A percentile compares a stretch with the other conserved stretches of the same genome.
phyloP scores from a whole-genome alignment of 2,329 filamentous ascomycete species.

The Arthrobotrys sinensis region DNA sequence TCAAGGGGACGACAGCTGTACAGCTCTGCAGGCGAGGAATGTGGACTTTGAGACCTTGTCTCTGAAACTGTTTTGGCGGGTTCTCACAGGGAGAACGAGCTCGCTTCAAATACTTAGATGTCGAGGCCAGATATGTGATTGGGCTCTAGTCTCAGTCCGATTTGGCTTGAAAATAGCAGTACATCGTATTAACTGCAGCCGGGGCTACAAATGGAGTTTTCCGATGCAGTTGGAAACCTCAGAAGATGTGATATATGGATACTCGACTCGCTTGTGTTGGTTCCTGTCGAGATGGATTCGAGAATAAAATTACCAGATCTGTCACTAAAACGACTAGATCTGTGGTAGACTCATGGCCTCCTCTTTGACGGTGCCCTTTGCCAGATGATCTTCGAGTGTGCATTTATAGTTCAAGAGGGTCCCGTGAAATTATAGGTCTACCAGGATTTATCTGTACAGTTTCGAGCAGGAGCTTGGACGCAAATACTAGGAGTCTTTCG shows the following conservation, averaged over 20 bases:
- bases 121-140: slow-evolving; percentile 17
- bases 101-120: slow-evolving; percentile 22
- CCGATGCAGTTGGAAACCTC: slow-evolving; percentile 7
- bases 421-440: slow-evolving; percentile 1
- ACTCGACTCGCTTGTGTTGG: slow-evolving; percentile 21
- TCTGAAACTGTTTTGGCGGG: slow-evolving; percentile 19
- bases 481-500: slow-evolving; percentile 2
- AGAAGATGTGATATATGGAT: slow-evolving; percentile 27
- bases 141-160: neutral
- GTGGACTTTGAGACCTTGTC: slow-evolving; percentile 33
- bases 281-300: slow-evolving; percentile 2
- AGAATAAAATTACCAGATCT: slow-evolving; percentile 31
- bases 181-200: slow-evolving; percentile 27
- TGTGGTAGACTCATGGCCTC: neutral
- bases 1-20: slow-evolving; percentile 35
- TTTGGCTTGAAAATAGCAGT: no score
- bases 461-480: neutral
- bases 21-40: slow-evolving; percentile 48
- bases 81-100: neutral
- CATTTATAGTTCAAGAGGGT: slow-evolving; percentile 6
- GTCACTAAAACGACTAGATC: slow-evolving; percentile 26
- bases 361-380: neutral
- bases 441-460: neutral
- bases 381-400: slow-evolving; percentile 17
- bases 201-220: slow-evolving; percentile 24